phyloP scores from a whole-genome alignment of 2,329 filamentous ascomycete species.

The Colletotrichum sp. region DNA sequence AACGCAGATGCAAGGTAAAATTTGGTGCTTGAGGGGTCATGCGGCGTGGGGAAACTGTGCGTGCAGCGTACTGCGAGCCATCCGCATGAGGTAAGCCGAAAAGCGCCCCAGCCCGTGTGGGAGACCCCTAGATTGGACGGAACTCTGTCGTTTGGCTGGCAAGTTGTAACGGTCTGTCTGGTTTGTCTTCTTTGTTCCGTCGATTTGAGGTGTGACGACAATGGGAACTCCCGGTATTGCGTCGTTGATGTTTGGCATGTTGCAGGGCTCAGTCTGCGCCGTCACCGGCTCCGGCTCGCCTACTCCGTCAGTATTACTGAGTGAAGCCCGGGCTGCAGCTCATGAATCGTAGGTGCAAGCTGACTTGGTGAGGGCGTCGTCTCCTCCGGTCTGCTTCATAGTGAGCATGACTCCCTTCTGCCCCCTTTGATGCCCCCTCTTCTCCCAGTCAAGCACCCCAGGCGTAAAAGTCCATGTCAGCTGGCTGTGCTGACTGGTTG shows the following conservation, averaged over 20 bases:
- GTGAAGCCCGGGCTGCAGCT: not conserved
- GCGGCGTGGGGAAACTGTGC: not conserved
- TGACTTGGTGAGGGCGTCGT: not conserved
- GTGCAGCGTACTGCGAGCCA: not conserved
- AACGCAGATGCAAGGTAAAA: not conserved
- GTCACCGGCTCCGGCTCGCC: not conserved
- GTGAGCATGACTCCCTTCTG: not conserved
- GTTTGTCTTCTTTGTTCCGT: constrained; percentile 1
- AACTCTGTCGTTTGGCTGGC: not conserved
- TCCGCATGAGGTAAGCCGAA: not conserved
- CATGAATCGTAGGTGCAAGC: not conserved
- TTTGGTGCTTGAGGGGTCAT: not conserved
- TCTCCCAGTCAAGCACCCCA: not conserved
- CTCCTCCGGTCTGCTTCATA: not conserved
- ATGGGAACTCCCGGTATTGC: not conserved
- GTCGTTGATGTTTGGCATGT: not conserved
- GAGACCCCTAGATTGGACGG: not conserved
- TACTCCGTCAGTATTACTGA: not conserved
- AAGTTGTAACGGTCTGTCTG: not conserved
- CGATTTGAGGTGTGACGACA: not conserved
- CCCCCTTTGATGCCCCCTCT: not conserved
- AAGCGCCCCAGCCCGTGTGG: not conserved
- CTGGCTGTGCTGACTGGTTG: not conserved
- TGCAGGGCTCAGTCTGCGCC: not conserved
- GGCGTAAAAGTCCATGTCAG: not conserved